These are phyloP conservation scores for Annulohypoxylon nitens DNA, from an alignment of 495 filamentous ascomycete species.

Conservation along the genomic window DNA sequence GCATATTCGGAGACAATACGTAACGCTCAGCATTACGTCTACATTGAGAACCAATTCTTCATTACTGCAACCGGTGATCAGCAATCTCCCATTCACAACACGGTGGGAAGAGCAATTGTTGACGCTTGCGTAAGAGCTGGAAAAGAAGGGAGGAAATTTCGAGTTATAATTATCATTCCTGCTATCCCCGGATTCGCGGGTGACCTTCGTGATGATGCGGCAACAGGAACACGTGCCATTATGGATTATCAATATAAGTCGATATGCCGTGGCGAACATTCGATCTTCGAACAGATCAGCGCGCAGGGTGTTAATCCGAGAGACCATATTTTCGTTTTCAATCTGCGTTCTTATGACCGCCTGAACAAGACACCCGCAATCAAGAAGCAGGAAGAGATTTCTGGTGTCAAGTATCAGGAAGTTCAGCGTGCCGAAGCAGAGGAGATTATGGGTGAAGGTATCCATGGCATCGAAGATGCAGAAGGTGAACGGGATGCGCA, in stretches of 20 bases:
- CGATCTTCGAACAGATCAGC: slow-evolving; percentile 83
- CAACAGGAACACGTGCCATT: slow-evolving; percentile 88
- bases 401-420: slow-evolving; percentile 85
- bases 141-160: slow-evolving; percentile 89
- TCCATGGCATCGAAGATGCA: slow-evolving; percentile 69
- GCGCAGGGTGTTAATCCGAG: slow-evolving; percentile 83
- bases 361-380: slow-evolving; percentile 82
- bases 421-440: slow-evolving; percentile 88
- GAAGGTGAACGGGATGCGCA: slow-evolving; percentile 56
- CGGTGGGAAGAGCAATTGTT: slow-evolving; percentile 87
- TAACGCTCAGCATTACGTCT: slow-evolving; percentile 89
- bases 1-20: slow-evolving; percentile 89
- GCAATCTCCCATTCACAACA: slow-evolving; percentile 87
- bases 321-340: slow-evolving; percentile 91
- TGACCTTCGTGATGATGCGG: slow-evolving; percentile 84
- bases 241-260: slow-evolving; percentile 99
- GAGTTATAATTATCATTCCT: slow-evolving; percentile 89
- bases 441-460: slow-evolving; percentile 82
- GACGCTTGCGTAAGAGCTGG: slow-evolving; percentile 86
- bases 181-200: slow-evolving; percentile 95
- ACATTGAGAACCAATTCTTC: slow-evolving; percentile 99
- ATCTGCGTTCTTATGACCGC: slow-evolving; percentile 89
- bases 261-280: slow-evolving; percentile 89
- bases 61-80: slow-evolving; percentile 93
- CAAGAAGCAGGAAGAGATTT: slow-evolving; percentile 76